Conservation (phyloP, 2,329 filamentous ascomycete species). For the Aspergillus versicolor region DNA sequence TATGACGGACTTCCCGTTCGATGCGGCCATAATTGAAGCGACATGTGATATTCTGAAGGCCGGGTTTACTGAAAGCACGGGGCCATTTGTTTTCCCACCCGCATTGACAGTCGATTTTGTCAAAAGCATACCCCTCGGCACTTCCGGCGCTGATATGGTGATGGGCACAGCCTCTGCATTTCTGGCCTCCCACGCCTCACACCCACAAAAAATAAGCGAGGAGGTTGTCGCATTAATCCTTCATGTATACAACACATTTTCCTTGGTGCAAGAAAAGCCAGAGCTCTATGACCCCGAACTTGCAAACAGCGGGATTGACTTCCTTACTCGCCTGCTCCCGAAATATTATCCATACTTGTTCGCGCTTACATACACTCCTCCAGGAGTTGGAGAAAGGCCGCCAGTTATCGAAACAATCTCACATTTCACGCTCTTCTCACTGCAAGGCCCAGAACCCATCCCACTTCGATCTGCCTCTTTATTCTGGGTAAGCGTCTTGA, state of each 20-base stretch:
- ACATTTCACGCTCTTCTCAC: constrained; percentile 41
- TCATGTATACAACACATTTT: constrained; percentile 40
- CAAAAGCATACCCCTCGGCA: constrained; percentile 39
- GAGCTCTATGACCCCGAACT: constrained; percentile 42
- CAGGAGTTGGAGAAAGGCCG: constrained; percentile 20
- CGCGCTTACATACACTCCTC: constrained; percentile 28
- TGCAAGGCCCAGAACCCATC: constrained; percentile 44
- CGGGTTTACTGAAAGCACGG: constrained; percentile 45
- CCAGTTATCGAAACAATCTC: constrained; percentile 36
- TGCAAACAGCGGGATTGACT: constrained; percentile 46
- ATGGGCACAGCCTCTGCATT: constrained; percentile 49
- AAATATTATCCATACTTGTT: constrained; percentile 44
- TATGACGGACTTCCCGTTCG: constrained; percentile 40
- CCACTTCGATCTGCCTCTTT: constrained; percentile 47
- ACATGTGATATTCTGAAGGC: constrained; percentile 48
- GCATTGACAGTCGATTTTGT: constrained; percentile 43
- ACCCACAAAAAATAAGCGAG: constrained; percentile 33
- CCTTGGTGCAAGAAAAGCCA: constrained; percentile 36
- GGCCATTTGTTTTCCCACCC: constrained; percentile 45
- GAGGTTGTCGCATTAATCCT: constrained; percentile 37
- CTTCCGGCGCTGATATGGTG: constrained; percentile 41
- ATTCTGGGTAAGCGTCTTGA: constrained; percentile 44
- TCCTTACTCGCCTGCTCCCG: constrained; percentile 42
- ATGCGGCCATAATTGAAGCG: constrained; percentile 44
- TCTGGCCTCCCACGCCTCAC: constrained; percentile 42